These are phyloP conservation scores for Talaromyces funiculosus DNA, from an alignment of 2,329 filamentous ascomycete species.

Conservation along the genomic window DNA sequence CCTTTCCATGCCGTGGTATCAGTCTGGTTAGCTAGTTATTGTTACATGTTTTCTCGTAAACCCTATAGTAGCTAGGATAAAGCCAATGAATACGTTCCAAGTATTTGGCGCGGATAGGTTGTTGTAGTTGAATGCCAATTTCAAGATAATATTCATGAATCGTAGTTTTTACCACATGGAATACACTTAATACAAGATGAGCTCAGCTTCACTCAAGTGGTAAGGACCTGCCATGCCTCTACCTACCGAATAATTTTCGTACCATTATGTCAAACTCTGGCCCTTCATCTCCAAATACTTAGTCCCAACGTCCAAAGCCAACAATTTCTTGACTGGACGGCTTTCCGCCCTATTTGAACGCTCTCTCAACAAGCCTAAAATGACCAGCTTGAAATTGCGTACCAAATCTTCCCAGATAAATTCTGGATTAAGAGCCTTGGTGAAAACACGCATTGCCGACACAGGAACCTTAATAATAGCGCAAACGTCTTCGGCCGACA, in stretches of 20 bases:
- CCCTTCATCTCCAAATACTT: background rate
- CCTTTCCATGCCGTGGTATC: no score
- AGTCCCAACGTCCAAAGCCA: background rate
- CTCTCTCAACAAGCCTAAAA: slow-evolving; percentile 5
- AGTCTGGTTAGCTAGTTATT: no score
- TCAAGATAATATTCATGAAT: background rate
- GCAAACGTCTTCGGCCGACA: background rate
- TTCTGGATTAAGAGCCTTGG: background rate
- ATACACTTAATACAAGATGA: background rate
- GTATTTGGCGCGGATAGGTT: background rate
- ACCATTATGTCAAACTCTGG: background rate
- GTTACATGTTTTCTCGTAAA: no score
- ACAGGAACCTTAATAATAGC: background rate
- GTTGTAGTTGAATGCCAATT: background rate
- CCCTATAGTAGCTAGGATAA: no score
- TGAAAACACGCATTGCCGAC: background rate
- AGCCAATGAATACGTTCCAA: background rate
- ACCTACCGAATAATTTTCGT: background rate
- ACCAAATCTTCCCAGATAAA: slow-evolving; percentile 3
- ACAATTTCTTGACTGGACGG: slow-evolving; percentile 3
- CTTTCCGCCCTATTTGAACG: slow-evolving; percentile 5
- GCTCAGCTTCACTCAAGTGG: background rate
- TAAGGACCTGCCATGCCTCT: no score
- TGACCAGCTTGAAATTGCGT: slow-evolving; percentile 6
- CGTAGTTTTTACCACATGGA: background rate